phyloP scores from a whole-genome alignment of 306 rosid genomes.

The Quercus engelmannii region DNA sequence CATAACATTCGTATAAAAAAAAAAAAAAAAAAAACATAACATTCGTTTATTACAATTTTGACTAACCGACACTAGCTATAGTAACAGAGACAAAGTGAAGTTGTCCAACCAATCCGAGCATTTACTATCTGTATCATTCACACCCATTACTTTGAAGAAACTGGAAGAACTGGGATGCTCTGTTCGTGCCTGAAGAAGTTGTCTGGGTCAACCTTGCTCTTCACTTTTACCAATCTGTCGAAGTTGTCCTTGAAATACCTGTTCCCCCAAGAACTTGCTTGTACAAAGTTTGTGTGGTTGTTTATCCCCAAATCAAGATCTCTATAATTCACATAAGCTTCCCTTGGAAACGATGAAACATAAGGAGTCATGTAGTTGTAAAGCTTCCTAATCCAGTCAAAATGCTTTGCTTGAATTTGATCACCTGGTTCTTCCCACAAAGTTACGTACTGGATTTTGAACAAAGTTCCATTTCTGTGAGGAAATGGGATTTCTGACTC shows the following conservation, averaged over 20 bases:
- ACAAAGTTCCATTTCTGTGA: conserved; percentile 65
- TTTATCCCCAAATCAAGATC: conserved; percentile 88
- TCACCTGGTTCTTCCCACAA: conserved; percentile 44
- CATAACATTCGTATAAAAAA: too few relatives aligned
- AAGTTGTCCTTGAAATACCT: conserved; percentile 78
- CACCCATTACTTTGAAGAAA: conserved; percentile 15
- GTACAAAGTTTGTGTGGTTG: conserved; percentile 34
- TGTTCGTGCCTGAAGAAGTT: conserved; percentile 90
- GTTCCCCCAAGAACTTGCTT: conserved; percentile 68
- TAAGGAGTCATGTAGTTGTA: conserved; percentile 69
- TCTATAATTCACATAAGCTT: conserved; percentile 77
- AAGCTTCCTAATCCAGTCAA: conserved; percentile 73
- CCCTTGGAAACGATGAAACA: conserved; percentile 69
- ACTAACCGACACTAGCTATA: too few relatives aligned
- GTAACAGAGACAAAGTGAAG: background rate
- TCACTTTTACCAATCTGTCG: conserved; percentile 52
- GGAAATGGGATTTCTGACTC: conserved; percentile 70
- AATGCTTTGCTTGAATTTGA: conserved; percentile 36
- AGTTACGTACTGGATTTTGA: conserved; percentile 59
- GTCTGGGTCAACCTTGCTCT: conserved; percentile 72
- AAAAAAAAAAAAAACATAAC: too few relatives aligned
- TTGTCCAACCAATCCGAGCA: conserved; percentile 11
- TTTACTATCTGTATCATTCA: background rate
- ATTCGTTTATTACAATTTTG: too few relatives aligned
- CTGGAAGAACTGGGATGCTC: conserved; percentile 73